phyloP scores from a whole-genome alignment of 306 rosid species.

The Quercus aquifolioides region DNA sequence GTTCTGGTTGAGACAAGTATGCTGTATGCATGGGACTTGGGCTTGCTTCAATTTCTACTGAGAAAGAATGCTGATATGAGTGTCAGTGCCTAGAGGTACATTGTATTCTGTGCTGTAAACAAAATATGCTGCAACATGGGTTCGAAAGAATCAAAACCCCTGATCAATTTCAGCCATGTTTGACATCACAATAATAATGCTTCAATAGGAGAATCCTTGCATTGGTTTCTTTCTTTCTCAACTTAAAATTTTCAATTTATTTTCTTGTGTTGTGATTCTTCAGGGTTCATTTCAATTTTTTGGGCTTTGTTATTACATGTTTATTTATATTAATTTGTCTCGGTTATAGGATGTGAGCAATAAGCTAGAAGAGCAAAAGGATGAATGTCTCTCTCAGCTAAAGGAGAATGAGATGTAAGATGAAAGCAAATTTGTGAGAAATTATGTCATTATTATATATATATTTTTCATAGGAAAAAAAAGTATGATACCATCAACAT shows the following conservation, averaged over 20 bases:
- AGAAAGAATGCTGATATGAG: too few relatives aligned
- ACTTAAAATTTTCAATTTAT: neutral
- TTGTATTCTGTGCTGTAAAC: neutral
- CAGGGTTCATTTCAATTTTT: neutral
- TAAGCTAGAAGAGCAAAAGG: constrained; percentile 95
- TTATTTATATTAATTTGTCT: constrained; percentile 18
- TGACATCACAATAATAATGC: neutral
- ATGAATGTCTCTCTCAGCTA: constrained; percentile 82
- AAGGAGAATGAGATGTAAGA: constrained; percentile 96
- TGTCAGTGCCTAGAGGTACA: too few relatives aligned
- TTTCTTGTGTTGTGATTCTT: neutral
- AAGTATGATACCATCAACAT: neutral
- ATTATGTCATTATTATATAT: neutral
- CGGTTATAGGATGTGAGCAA: constrained; percentile 74
- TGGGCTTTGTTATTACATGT: neutral
- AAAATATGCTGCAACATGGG: neutral
- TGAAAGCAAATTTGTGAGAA: constrained; percentile 16
- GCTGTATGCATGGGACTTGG: neutral
- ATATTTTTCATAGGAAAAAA: neutral
- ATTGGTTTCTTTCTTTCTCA: neutral
- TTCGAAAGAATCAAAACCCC: too few relatives aligned
- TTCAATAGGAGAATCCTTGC: neutral
- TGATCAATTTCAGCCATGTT: neutral
- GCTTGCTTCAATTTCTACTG: neutral
- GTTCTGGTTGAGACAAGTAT: neutral